Conservation (phyloP, 2,329 filamentous ascomycete genomes). For the Tricladium varicosporioides region DNA sequence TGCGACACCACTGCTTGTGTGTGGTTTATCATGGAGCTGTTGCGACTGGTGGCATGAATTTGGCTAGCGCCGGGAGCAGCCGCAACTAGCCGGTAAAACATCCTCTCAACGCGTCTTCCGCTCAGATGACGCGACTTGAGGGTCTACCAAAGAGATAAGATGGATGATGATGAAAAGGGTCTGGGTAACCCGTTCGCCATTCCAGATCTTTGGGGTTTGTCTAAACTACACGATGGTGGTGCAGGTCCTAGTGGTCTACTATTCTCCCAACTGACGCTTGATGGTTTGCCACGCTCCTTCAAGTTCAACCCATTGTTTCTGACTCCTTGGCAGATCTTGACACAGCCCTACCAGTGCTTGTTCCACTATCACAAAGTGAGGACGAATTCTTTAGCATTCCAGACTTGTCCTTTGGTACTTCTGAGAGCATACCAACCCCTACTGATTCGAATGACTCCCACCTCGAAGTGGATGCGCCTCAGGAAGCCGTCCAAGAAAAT, state of each 20-base stretch:
- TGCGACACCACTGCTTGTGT: constrained; percentile 5
- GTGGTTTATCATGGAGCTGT: not conserved
- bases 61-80: constrained; percentile 14
- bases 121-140: constrained; percentile 16
- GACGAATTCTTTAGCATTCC: constrained; percentile 32
- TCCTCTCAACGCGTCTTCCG: constrained; percentile 10
- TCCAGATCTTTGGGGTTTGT: constrained; percentile 57
- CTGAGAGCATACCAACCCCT: constrained; percentile 13
- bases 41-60: not conserved
- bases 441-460: constrained; percentile 4
- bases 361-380: constrained; percentile 17
- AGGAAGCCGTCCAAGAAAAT: constrained; percentile 24
- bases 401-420: constrained; percentile 22
- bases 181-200: constrained; percentile 59
- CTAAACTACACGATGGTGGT: constrained; percentile 42
- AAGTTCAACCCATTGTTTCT: constrained; percentile 4
- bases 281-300: constrained; percentile 20
- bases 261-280: constrained; percentile 32
- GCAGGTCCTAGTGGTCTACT: constrained; percentile 31
- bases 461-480: constrained; percentile 6
- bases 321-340: constrained; percentile 29
- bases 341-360: constrained; percentile 22
- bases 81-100: not conserved
- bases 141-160: constrained; percentile 14
- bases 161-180: constrained; percentile 38